Conservation (phyloP, 129 eudicot species). For the carrot (Daucus carota) region DNA sequence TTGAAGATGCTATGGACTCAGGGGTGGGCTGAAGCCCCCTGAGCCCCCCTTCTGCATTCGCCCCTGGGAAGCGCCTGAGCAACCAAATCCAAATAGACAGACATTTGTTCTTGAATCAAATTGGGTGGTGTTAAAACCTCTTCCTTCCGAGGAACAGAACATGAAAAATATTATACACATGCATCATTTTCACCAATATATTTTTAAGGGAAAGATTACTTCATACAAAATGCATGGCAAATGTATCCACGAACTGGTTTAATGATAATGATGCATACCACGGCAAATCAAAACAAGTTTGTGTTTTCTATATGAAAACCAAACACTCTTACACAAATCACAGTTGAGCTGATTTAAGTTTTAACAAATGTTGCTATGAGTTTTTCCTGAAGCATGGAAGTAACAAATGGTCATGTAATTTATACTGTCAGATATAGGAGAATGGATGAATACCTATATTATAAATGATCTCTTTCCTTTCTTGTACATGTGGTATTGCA, state of each 20-base stretch:
- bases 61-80: neutral
- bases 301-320: neutral
- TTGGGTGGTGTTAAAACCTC: neutral
- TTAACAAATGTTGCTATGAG: neutral
- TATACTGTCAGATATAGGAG: neutral
- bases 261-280: neutral
- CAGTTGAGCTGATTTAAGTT: neutral
- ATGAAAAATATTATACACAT: neutral
- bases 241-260: neutral
- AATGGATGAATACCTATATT: conserved; percentile 61
- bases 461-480: conserved; percentile 51
- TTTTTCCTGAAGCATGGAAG: neutral
- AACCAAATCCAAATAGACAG: neutral
- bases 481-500: conserved; percentile 58
- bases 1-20: too few relatives aligned
- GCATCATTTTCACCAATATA: neutral
- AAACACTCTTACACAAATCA: neutral
- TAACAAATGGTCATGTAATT: neutral
- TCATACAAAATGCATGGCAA: neutral
- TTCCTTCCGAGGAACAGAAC: neutral
- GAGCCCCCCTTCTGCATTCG: too few relatives aligned
- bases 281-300: neutral
- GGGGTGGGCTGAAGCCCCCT: too few relatives aligned
- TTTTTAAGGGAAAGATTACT: neutral
- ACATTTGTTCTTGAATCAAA: neutral